phyloP scores from a whole-genome alignment of 108 stramenopile genomes.

The Conticribra guillardii region DNA sequence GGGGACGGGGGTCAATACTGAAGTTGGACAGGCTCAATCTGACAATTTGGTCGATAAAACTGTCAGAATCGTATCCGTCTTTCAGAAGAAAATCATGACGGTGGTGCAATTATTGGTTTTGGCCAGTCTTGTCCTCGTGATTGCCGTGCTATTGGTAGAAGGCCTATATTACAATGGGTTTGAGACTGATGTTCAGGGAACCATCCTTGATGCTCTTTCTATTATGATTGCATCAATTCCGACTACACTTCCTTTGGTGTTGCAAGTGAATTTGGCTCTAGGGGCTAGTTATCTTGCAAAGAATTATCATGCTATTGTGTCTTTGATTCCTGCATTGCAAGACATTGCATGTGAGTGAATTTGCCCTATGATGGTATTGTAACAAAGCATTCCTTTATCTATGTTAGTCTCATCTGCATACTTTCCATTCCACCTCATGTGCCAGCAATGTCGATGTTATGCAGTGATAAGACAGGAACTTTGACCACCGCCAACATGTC shows the following conservation, averaged over 20 bases:
- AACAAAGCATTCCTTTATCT: no score
- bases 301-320: conserved; percentile 81
- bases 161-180: conserved; percentile 63
- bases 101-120: conserved; percentile 68
- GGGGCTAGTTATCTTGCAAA: conserved; percentile 80
- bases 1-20: conserved; percentile 80
- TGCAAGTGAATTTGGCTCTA: conserved; percentile 85
- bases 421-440: no score
- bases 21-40: conserved; percentile 71
- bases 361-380: no score
- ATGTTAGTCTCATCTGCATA: no score
- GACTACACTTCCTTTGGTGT: conserved; percentile 83
- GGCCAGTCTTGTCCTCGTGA: conserved; percentile 52
- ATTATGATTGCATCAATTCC: conserved; percentile 87
- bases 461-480: conserved; percentile 90
- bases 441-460: conserved; percentile 82
- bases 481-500: conserved; percentile 86
- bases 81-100: conserved; percentile 73
- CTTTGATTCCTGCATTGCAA: conserved; percentile 81
- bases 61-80: conserved; percentile 62
- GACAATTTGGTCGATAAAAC: conserved; percentile 76
- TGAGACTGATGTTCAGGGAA: conserved; percentile 20
- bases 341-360: conserved; percentile 87
- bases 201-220: conserved; percentile 62
- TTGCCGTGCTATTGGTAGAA: conserved; percentile 62